Evolutionary conservation across 179 eudicot species (phyloP).

Genomic region (Beta corolliflora): DNA sequence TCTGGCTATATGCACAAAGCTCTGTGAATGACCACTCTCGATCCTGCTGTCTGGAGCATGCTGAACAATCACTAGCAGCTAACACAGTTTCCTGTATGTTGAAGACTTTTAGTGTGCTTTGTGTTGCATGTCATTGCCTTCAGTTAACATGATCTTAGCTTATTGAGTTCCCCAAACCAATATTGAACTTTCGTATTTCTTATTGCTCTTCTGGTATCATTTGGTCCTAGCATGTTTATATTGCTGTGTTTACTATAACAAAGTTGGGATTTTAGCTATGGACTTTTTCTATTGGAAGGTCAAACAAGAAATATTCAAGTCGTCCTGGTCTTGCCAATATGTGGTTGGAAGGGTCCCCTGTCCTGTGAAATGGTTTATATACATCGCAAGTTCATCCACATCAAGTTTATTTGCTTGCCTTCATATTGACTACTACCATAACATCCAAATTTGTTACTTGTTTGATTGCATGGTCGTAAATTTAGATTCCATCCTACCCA

Average conservation of each 20-base stretch:
- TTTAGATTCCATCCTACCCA: not conserved
- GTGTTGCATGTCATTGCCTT: slow-evolving; percentile 9
- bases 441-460: not conserved
- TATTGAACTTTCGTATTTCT: not conserved
- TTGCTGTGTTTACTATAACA: not conserved
- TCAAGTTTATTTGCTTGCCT: not conserved
- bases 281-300: not conserved
- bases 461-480: not conserved
- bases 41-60: not conserved
- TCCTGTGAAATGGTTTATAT: not conserved
- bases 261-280: not conserved
- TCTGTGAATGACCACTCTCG: not conserved
- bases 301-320: not conserved
- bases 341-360: not conserved
- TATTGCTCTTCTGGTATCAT: not conserved
- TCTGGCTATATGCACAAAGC: not conserved
- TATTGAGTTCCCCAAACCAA: not conserved
- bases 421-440: not conserved
- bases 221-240: not conserved
- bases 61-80: not conserved
- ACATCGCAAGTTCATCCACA: not conserved
- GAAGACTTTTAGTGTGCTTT: not conserved
- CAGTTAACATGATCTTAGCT: not conserved
- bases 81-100: not conserved
- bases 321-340: not conserved